Base-by-base conservation (phyloP, 106 monocot species). In the Allium cepa region DNA sequence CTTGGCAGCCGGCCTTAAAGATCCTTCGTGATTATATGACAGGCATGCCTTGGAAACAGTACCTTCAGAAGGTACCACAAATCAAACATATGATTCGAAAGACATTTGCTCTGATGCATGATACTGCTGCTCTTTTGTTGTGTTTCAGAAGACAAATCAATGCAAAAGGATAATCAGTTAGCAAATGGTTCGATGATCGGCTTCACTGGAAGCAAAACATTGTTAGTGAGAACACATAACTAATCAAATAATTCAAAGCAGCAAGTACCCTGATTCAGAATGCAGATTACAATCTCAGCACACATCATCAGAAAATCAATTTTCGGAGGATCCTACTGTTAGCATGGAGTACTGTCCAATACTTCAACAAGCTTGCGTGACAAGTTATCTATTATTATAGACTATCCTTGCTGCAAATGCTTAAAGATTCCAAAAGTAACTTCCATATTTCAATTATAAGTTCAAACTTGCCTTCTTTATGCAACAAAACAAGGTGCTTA, bases 211-310 rank as follows among this genome's bases (percentile, higher is more conserved):
- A 69, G 56, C 71, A 78, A 47, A 56, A 81, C 62, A 49, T 81
- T 78, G 57, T 78, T 69, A 75, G 68, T 59, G 69, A 75, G 66
- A 11, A 60, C 73, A 85, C 15, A 63, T 50, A 57, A n/a, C 56
- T 53, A 15, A 66, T 52, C 12, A 81, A 75, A 50, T 47, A 47
- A 72, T 67, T 27, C 45, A 81, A 63, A 71, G 72, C 49, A 55
- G 51, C 55, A 57, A 75, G 75, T 59, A 81, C 63, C 81, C 85
- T 85, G 75, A 17, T 72, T 58, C 63, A 85, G 26, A 22, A 85
- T 59, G 22, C 47, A 62, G 59, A 68, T 73, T 3, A 57, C 60
- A 72, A 73, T 47, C 69, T 85, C 81, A 64, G 75, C 75, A 75
- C 75, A 62, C 48, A 64, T 6, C 46, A 72, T 69, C 58, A 78